phyloP scores from a whole-genome alignment of 2,329 filamentous ascomycete species.

The Pseudogymnoascus sp. region DNA sequence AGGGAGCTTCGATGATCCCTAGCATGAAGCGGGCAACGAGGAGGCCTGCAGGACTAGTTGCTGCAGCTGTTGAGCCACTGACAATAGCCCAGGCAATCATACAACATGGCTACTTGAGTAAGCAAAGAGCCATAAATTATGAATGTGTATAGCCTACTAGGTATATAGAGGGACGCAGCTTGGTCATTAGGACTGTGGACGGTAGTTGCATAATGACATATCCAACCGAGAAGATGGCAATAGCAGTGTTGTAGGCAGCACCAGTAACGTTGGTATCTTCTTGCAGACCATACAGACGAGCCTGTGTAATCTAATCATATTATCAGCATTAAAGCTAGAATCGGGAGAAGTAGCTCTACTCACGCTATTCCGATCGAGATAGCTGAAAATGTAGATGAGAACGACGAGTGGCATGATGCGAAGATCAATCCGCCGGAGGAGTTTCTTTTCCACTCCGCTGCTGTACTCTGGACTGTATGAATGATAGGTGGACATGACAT shows the following conservation, averaged over 20 bases:
- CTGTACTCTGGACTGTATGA: conserved; percentile 4
- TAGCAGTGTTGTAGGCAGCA: background rate
- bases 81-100: conserved; percentile 29
- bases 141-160: background rate
- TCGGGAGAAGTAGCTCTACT: background rate
- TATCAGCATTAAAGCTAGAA: background rate
- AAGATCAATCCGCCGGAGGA: conserved; percentile 32
- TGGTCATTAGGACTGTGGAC: conserved; percentile 43
- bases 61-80: conserved; percentile 30
- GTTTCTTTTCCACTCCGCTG: conserved; percentile 27
- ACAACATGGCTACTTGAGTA: background rate
- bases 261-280: background rate
- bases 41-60: conserved; percentile 29
- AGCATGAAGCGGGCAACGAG: conserved; percentile 32
- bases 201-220: conserved; percentile 47
- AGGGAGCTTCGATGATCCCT: conserved; percentile 15
- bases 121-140: background rate
- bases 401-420: conserved; percentile 36
- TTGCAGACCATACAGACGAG: background rate
- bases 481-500: background rate
- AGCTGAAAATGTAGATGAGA: conserved; percentile 37
- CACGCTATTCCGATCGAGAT: conserved; percentile 32
- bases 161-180: background rate
- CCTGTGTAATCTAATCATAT: background rate
- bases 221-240: conserved; percentile 31